Base-by-base conservation (phyloP, 2,329 filamentous ascomycete species). In the Fusarium foetens region DNA sequence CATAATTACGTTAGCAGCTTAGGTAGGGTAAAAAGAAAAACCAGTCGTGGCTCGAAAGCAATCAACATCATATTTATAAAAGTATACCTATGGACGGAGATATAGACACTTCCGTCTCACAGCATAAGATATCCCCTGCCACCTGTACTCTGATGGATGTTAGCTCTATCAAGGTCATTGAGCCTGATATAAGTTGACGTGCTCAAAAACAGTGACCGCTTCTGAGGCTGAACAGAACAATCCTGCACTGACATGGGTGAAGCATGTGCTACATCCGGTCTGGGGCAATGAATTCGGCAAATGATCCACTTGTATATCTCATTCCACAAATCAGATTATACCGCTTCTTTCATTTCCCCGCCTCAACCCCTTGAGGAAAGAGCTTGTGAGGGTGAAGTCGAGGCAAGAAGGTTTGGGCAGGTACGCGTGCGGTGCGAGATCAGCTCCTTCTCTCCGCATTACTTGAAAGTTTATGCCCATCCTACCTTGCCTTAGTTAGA, bases 341-440 rank as follows among this genome's bases (percentile, higher is more conserved):
- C 66, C 59, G 53, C 66, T 64, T 58, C 43, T 33, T 51, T 57
- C 21, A 39, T 57, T 68, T 65, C 70, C 70, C 70, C 70, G 63
- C 70, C 55, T 69, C 31, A 35, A n/a, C 35, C 65, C 42, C 43
- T 70, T 62, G 52, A 66, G 62, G 61, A 71, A 71, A 63, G 61
- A 65, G 58, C 58, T 54, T 68, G 42, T 57, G 39, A 64, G 39
- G 39, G 21, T 27, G 21, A 51, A 41, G 23, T 60, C 43, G 41
- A 39, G 51, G 64, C 64, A 71, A 71, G 68, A 67, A 68, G 58
- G 57, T 71, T 71, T 71, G 69, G 58, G 63, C 41, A 71, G 68
- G 55, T 53, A 67, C 57, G 55, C 38, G 69, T 51, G 54, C 41
- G n/a, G 48, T n/a, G 51, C 48, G 52, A 72, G 48, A 43, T 60